These are phyloP conservation scores for Thelephora ganbajun DNA, from an alignment of 768 basidiomycete species.

Conservation along the genomic window DNA sequence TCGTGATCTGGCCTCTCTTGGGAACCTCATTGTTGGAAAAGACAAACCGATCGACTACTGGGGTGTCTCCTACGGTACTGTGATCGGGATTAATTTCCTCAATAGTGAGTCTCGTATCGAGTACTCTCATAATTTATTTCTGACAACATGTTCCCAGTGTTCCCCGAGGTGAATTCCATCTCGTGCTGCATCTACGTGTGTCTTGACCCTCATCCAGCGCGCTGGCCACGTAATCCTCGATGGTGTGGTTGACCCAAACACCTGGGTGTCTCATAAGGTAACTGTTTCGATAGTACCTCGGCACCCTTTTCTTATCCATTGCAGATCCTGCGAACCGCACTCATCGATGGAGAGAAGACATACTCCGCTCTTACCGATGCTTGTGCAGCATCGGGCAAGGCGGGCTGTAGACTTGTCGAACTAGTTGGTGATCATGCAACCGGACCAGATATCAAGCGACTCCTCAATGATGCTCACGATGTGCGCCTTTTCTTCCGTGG, in stretches of 20 bases:
- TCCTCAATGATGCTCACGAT: conserved; percentile 2
- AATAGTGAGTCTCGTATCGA: conserved; percentile 2
- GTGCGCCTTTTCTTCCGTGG: not conserved
- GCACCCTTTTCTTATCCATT: not conserved
- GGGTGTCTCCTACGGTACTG: conserved; percentile 7
- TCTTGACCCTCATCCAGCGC: not conserved
- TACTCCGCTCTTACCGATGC: conserved; percentile 5
- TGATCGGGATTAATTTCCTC: conserved; percentile 4
- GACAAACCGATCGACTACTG: conserved; percentile 5
- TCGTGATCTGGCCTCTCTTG: conserved; percentile 5
- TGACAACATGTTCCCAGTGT: not conserved
- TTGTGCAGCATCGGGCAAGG: conserved; percentile 3
- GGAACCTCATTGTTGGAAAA: conserved; percentile 4
- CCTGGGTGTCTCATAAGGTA: conserved; percentile 3
- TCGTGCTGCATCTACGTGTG: not conserved
- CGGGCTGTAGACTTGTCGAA: conserved; percentile 1
- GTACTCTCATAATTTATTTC: too few species aligned
- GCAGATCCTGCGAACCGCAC: conserved; percentile 4
- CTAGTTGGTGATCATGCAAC: not conserved
- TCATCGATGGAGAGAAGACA: conserved; percentile 1
- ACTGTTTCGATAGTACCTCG: too few species aligned
- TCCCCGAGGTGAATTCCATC: too few species aligned
- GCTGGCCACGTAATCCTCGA: conserved; percentile 7
- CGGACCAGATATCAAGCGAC: conserved; percentile 2
- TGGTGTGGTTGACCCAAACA: conserved; percentile 5